Base-by-base conservation (phyloP, 192 early-diverging fungal species). In the Backusella liffmaniae region DNA sequence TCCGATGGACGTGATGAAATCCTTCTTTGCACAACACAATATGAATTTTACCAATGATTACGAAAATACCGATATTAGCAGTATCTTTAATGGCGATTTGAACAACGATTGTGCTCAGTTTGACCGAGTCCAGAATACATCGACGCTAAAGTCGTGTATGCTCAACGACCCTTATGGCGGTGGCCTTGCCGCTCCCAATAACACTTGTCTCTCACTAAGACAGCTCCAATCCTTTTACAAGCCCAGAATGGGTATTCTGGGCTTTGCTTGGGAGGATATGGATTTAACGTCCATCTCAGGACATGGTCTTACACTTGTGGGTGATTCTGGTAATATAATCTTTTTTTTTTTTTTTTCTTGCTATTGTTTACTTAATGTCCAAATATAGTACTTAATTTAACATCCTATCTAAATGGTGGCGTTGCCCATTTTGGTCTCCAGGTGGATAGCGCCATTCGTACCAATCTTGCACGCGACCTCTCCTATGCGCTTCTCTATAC, bases 371-470 rank as follows among this genome's bases (percentile, higher is more conserved):
- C 30, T n/a, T 35, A 67, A 35, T 35, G 30, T 35, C 35, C 15
- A 35, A n/a, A 32, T 67, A 32, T 73, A 83, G 82, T 83, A 21
- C 65, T 83, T 44, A 83, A 83, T 69, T 70, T 83, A 26, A 76
- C 82, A 4, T 51, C 62, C 10, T 83, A 80, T 65, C 49, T 83
- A 2, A 42, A 56, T 0, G 30, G 3, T 26, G 71, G 74, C 29
- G 42, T 66, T 15, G 4, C 7, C 23, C 44, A 35, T 42, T 80
- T 77, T 74, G 82, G 82, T 13, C n/a, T 16, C 0, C 21, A 49
- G 9, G 73, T 74, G 0, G 65, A 83, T 26, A 34, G 16, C 1
- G 70, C 66, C 7, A 69, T 83, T n/a, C 44, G 36, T 0, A 41
- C 69, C 1, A 66, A 42, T 56, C 32, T 73, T 1, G 76, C 73